These are phyloP conservation scores for Nicotiana noctiflora DNA, from an alignment of 257 asterid genomes.

Conservation along the genomic window DNA sequence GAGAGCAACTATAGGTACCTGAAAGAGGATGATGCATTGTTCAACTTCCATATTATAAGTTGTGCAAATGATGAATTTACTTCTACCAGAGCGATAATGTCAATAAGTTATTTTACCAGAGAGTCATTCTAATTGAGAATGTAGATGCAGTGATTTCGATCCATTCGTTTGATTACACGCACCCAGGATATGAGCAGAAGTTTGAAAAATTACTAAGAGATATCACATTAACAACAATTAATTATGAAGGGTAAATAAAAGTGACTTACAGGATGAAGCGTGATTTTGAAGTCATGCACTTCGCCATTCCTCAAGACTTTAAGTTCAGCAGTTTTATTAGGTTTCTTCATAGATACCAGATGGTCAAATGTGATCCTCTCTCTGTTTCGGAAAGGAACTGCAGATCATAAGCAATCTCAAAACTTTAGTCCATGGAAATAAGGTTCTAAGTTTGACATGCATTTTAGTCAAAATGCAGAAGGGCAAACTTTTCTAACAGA, in stretches of 20 bases:
- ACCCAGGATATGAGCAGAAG: neutral
- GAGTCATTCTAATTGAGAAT: neutral
- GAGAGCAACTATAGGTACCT: neutral
- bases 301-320: constrained; percentile 70
- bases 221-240: neutral
- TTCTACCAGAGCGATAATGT: neutral
- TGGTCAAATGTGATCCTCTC: constrained; percentile 95
- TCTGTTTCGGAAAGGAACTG: no score
- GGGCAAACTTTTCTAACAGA: neutral
- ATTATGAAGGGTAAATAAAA: neutral
- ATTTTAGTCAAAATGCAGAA: neutral
- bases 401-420: no score
- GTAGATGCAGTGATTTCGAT: neutral
- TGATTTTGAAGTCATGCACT: constrained; percentile 56
- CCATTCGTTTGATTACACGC: neutral
- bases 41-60: neutral
- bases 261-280: constrained; percentile 79
- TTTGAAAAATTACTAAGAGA: neutral
- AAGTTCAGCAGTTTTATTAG: constrained; percentile 71
- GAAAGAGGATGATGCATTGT: neutral
- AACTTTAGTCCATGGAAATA: neutral
- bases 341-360: constrained; percentile 97
- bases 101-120: neutral
- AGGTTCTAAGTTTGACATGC: neutral
- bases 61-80: neutral